phyloP scores from a whole-genome alignment of 129 eudicot species.

The Silybum marianum region DNA sequence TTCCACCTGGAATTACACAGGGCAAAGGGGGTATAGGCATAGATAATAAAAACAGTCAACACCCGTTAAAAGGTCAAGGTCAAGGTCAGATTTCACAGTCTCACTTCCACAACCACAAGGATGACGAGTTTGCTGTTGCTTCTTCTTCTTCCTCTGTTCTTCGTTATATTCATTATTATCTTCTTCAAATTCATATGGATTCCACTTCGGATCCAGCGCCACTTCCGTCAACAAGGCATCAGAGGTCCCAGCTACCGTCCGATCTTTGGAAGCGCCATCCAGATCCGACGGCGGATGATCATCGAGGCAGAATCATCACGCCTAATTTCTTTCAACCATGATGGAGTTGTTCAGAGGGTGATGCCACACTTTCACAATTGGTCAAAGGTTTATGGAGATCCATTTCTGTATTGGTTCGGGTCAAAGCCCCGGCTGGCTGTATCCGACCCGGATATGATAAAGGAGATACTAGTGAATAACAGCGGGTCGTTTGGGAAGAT shows the following conservation, averaged over 20 bases:
- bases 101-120: constrained; percentile 7
- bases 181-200: constrained; percentile 42
- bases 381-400: constrained; percentile 71
- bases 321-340: constrained; percentile 47
- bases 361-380: constrained; percentile 70
- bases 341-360: constrained; percentile 51
- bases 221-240: constrained; percentile 67
- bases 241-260: constrained; percentile 74
- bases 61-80: no score
- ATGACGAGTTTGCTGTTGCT: constrained; percentile 46
- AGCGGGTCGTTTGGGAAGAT: constrained; percentile 49
- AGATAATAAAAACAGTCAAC: no score
- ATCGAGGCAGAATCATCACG: constrained; percentile 57
- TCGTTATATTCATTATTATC: constrained; percentile 26
- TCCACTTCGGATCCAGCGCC: constrained; percentile 63
- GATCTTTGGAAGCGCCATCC: constrained; percentile 68
- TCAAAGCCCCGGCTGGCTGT: constrained; percentile 60
- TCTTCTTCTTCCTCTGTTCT: constrained; percentile 3
- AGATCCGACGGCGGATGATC: constrained; percentile 60
- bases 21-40: no score
- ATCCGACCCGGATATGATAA: constrained; percentile 71
- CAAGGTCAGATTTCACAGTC: not conserved
- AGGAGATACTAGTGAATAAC: constrained; percentile 55
- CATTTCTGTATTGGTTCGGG: constrained; percentile 86
- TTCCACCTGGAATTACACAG: no score